These are phyloP conservation scores for Platanthera zijinensis DNA, from an alignment of 106 monocot species.

Conservation along the genomic window DNA sequence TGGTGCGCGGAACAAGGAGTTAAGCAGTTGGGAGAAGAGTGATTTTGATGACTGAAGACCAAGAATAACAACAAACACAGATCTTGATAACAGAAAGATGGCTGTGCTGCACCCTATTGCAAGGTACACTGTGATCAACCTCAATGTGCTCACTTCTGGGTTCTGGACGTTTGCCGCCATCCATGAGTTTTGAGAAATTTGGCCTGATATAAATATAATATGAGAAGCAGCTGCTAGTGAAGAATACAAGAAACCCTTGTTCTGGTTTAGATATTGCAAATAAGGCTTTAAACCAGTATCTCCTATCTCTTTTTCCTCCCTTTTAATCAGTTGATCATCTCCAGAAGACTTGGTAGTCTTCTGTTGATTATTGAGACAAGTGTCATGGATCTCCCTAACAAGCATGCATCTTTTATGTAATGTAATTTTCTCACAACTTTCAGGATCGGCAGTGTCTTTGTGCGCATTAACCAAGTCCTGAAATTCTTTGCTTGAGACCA, in stretches of 20 bases:
- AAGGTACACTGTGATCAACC: slow-evolving; percentile 67
- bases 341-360: slow-evolving; percentile 9
- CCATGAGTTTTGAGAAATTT: slow-evolving; percentile 93
- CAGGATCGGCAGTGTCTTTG: slow-evolving; percentile 48
- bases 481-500: slow-evolving; percentile 58
- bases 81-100: slow-evolving; percentile 58
- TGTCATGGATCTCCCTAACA: slow-evolving; percentile 20
- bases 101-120: slow-evolving; percentile 44
- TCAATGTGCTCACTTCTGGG: slow-evolving; percentile 61
- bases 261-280: slow-evolving; percentile 64
- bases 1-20: slow-evolving; percentile 83
- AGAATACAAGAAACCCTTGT: slow-evolving; percentile 66
- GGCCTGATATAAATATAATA: slow-evolving; percentile 59
- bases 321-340: slow-evolving; percentile 78
- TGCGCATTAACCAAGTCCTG: slow-evolving; percentile 77
- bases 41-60: slow-evolving; percentile 81
- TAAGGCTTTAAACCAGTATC: slow-evolving; percentile 78
- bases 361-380: slow-evolving; percentile 10
- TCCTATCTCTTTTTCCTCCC: slow-evolving; percentile 85
- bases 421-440: slow-evolving; percentile 23
- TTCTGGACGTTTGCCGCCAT: slow-evolving; percentile 93
- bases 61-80: slow-evolving; percentile 51
- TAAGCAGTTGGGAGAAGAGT: slow-evolving; percentile 71
- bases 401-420: slow-evolving; percentile 10
- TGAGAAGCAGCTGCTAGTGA: slow-evolving; percentile 40